Base-by-base conservation (phyloP, 768 basidiomycete species). In the Inosperma sp. region DNA sequence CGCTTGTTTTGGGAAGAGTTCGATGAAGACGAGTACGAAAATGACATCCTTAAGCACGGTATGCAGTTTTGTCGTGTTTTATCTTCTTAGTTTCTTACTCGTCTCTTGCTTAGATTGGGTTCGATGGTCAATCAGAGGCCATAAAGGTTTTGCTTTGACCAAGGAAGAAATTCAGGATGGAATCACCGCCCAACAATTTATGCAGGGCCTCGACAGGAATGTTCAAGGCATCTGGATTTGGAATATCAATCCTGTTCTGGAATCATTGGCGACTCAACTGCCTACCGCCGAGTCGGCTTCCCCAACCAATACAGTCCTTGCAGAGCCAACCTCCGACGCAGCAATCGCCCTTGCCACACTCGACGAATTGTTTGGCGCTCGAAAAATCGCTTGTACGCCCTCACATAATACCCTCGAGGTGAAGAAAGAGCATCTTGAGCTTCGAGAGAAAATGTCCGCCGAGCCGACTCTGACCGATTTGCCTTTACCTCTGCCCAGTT, bases 1-100 rank as follows among this genome's bases (percentile, higher is more conserved):
- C 64, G 62, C 48, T 63, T 63, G 13, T 73, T 75, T 56, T 73
- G 62, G 58, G 50, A 65, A 4, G 74, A 76, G 55, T 75, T 72
- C 56, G 68, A 63, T 33, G 67, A 73, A 51, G 74, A 73, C 41
- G 74, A 74, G 57, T 75, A 71, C 54, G 59, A 59, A 22, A 45
- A 51, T 6, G 72, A 75, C 55, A 62, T 71, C 6, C 57, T 74
- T n/a, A 70, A 68, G 57, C 61, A 67, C 49, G 62, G 74, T 72
- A 41, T 13, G 70, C 62, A 7, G 10, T 19, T 12, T 7, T 39
- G 40, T 45, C 19, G 22, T 52, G 12, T 41, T 34, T 39, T 55
- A 27, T 30, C 17, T 12, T 25, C 33, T 22, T 37, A 36, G n/a
- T 42, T 36, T 8, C 5, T 39, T 40, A 16, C 53, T 40, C 27